A percentile compares a stretch with the other conserved stretches of the same genome.
Conservation (phyloP, 257 asterid genomes). For the Solanum stenotomum region DNA sequence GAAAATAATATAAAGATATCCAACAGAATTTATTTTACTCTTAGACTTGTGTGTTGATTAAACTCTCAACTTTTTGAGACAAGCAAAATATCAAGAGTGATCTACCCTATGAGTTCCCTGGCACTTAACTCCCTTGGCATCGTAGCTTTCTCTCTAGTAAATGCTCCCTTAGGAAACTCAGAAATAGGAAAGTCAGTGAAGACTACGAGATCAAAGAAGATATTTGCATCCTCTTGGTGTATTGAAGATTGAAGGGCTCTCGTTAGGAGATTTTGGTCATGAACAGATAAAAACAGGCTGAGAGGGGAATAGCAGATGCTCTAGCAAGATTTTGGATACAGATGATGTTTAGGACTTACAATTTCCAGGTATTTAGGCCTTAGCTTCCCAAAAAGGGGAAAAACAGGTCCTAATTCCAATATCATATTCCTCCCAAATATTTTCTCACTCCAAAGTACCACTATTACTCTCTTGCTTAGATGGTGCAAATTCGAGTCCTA, state of each 20-base stretch:
- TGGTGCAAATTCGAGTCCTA: background rate
- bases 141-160: background rate
- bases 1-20: background rate
- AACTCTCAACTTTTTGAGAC: background rate
- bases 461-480: background rate
- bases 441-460: background rate
- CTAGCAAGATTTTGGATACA: background rate
- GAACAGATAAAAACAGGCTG: background rate
- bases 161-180: background rate
- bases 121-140: background rate
- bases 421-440: background rate
- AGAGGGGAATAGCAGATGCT: background rate
- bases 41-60: background rate
- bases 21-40: background rate
- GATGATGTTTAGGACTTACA: background rate
- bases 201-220: background rate
- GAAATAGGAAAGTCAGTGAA: background rate
- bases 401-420: background rate
- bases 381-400: background rate
- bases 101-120: background rate
- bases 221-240: background rate
- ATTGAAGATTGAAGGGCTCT: background rate
- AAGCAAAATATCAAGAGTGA: background rate
- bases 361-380: background rate
- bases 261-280: background rate